Base-by-base conservation (phyloP, 2,329 filamentous ascomycete genomes). In the Periconia macrospinosa region DNA sequence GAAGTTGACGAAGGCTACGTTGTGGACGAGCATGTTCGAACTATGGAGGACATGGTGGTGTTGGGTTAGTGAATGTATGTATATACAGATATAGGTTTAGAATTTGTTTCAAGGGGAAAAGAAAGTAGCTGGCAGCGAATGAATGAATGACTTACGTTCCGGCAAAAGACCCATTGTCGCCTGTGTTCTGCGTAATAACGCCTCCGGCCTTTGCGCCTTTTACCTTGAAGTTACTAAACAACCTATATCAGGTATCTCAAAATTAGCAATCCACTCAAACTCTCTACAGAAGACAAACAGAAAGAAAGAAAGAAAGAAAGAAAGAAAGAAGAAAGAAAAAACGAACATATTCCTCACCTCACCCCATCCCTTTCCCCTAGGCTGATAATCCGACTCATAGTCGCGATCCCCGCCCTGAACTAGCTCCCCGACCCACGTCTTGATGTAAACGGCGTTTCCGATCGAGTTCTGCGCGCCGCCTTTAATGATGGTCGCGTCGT, bases 281-380 rank as follows among this genome's bases (percentile, higher is more conserved):
- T 27, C 23, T 27, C 23, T 27, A 27, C 23, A 27, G 8, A 27
- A 8, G 23, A 27, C 23, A 27, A 27, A 27, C 23, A 27, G 8
- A 27, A 27, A 5, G 8, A 8, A 27, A 27, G 77, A 27, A 27
- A 27, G 8, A 27, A 27, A 8, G 8, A 27, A 27, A 3, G 3
- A 61, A 27, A 27, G 3, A 27, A 5, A 27, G 23, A 27, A 27
- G 77, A 27, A 27, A 27, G 8, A 27, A 27, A 8, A 27, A 27
- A 27, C 23, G 3, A 61, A 8, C 14, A 84, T 68, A 58, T 83
- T 82, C 14, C 71, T 67, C 3, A 84, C 76, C 3, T 66, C 70
- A n/a, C 83, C 82, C 78, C 81, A 83, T 17, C 82, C 81, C 14
- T 76, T 80, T 11, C 82, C 82, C 5, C 79, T 73, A 3, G 81